Evolutionary conservation across 768 basidiomycete species (phyloP), one percentile per base, ranked within the genome.

Genomic region (Boletus subparvulus): DNA sequence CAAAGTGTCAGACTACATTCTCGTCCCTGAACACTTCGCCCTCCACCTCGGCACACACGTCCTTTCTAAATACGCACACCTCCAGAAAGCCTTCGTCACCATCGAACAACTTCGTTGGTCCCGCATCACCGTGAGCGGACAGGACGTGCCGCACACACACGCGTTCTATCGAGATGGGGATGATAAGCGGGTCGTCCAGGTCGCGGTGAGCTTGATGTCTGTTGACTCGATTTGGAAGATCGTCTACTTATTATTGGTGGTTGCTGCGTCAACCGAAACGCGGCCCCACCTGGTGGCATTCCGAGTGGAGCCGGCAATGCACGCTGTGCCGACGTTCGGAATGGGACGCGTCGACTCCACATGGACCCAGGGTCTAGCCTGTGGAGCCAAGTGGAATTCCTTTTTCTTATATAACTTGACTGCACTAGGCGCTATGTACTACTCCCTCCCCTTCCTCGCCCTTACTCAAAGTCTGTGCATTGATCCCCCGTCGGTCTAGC

Each of bases 131-230:
- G 78, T 89, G 36, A 70, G 75, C 41, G 75, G 74, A 35, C 69
- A 76, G 46, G 60, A 69, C 4, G 55, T 78, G 58, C 76, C 76
- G 2, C 94, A 98, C 69, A 70, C 82, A 8, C 92, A 95, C 69
- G 83, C 92, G 16, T 98, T 96, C 73, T 77, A 81, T 54, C 79
- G 95, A 24, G 92, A 98, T 63, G 96, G 95, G 2, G 92, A 94
- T 4, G 95, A 98, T 69, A 96, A 90, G 77, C 79, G 85, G 5
- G 68, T 87, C 33, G 80, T 86, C 7, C 81, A 82, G 19, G 84
- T 80, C 14, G 80, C 82, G 71, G 83, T 87, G 49, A 52, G 74
- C 70, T 3, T 36, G 14, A 16, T 6, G 6, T 6, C 40, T 14
- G 10, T 17, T 52, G 43, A n/a, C 52, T 60, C 21, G 2, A 46